Percentiles rank a stretch among this genome's conserved stretches.
Conservation (phyloP, 148 eudicot species). For the Spergularia bocconei region DNA sequence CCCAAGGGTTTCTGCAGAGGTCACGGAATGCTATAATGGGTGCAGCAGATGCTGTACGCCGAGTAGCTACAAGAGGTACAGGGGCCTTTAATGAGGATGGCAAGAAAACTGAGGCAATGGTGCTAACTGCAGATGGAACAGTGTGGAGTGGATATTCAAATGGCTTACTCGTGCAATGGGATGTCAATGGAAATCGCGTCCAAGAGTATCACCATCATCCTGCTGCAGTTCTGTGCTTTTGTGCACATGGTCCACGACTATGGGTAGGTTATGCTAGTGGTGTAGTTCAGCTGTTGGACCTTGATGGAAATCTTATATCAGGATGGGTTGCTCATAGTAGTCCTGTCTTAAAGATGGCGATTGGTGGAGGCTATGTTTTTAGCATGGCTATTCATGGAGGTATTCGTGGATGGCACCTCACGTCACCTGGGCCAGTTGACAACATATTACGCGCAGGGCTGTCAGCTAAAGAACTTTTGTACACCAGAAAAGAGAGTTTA, state of each 20-base stretch:
- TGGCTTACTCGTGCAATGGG: constrained; percentile 90
- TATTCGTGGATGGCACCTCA: constrained; percentile 85
- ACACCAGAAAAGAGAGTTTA: constrained; percentile 61
- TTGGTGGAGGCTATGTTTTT: constrained; percentile 63
- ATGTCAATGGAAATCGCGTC: constrained; percentile 72
- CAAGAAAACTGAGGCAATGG: constrained; percentile 87
- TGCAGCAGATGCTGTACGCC: constrained; percentile 96
- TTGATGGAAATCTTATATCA: constrained; percentile 71
- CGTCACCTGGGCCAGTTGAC: constrained; percentile 90
- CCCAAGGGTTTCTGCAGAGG: constrained; percentile 78
- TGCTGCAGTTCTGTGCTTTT: constrained; percentile 72
- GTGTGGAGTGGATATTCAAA: constrained; percentile 89
- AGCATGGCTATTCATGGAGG: constrained; percentile 99
- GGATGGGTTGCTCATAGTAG: constrained; percentile 91
- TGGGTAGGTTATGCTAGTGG: constrained; percentile 98
- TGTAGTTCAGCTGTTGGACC: constrained; percentile 70
- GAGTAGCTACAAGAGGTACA: constrained; percentile 82
- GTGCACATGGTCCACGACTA: constrained; percentile 65
- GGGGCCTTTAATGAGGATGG: constrained; percentile 74
- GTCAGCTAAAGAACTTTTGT: constrained; percentile 59
- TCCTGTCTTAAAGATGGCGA: constrained; percentile 76
- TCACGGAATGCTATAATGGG: constrained; percentile 97
- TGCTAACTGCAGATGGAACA: constrained; percentile 69
- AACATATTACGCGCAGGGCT: constrained; percentile 53
- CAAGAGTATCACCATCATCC: constrained; percentile 74